A percentile compares a stretch with the other conserved stretches of the same genome.
phyloP scores from a whole-genome alignment of 768 basidiomycete species.

The Macrolepiota fuliginosa region DNA sequence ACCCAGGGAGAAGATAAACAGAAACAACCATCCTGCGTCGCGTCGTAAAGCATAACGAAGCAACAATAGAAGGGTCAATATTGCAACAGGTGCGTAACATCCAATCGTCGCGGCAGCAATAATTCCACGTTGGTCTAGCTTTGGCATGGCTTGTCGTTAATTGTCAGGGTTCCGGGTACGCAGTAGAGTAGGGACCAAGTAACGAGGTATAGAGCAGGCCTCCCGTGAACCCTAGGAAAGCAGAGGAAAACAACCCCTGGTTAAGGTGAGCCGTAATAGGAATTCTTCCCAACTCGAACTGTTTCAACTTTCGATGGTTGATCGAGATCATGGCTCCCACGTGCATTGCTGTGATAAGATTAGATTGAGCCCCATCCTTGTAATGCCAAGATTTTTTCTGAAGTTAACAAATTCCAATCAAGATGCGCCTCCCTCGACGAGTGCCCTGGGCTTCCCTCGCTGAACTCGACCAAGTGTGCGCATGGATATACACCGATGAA shows the following conservation, averaged over 20 bases:
- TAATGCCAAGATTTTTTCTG: not conserved
- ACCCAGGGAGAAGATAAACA: conserved; percentile 61
- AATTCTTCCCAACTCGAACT: conserved; percentile 2
- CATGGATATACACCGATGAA: conserved; percentile 72
- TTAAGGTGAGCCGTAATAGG: not conserved
- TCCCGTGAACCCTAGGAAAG: not conserved
- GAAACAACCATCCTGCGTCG: conserved; percentile 66
- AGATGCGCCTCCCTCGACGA: conserved; percentile 74
- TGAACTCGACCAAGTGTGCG: conserved; percentile 75
- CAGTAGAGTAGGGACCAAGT: not conserved
- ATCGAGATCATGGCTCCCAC: conserved; percentile 8
- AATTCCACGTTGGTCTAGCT: conserved; percentile 42
- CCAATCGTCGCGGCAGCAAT: conserved; percentile 60
- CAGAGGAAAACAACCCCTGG: not conserved
- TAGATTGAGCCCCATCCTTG: not conserved
- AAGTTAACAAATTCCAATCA: not conserved
- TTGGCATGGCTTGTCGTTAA: conserved; percentile 31
- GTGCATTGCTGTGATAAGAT: conserved; percentile 2
- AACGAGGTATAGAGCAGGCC: conserved; percentile 16
- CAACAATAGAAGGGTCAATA: conserved; percentile 42
- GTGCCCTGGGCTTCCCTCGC: conserved; percentile 71
- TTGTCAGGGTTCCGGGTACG: conserved; percentile 13
- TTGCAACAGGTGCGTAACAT: conserved; percentile 56
- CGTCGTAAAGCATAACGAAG: conserved; percentile 54
- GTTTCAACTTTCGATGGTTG: not conserved